Base-by-base conservation (phyloP, 2,329 filamentous ascomycete genomes). In the Didymella arachidicola region DNA sequence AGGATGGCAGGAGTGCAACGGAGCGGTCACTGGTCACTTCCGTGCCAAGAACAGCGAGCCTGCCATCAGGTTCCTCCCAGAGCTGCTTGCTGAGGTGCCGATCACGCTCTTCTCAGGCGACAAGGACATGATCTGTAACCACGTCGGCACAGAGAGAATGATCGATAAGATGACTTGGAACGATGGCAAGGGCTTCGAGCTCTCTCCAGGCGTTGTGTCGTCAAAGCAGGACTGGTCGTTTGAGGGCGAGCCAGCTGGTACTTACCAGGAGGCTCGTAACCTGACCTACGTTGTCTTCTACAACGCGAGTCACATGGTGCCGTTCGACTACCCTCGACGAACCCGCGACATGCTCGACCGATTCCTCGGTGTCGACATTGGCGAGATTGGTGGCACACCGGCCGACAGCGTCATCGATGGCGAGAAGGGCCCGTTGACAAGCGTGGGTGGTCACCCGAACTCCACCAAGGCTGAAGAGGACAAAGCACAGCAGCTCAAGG, bases 271-370 rank as follows among this genome's bases (percentile, higher is more conserved):
- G 75, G 94, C 95, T 1, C 88, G 96, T 65, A 99, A 99, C 78
- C 80, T 99, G 61, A 97, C 95, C 0, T 99, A 99, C 73, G 89
- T 99, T 30, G 83, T 96, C 39, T 97, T 98, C 79, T 92, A 96
- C 82, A 96, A 99, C 77, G 88, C 92, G 16, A 96, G 91, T 48
- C 95, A 99, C 78, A 99, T 99, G 95, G 95, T 99, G 1, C 96
- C 95, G 0, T 98, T 95, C 72, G 94, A 99, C 77, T 91, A 90
- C 69, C 89, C 94, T 1, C 88, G 92, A 46, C 89, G 93, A 60
- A 90, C 89, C 19, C 87, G 94, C 61, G 95, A 98, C 76, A 99
- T 99, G 95, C 87, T 99, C 16, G 94, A 99, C 78, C 90, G 95
- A 39, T 97, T 99, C 79, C 92, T 98, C 85, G 87, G 87, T 47